Evolutionary conservation across 352 stramenopile genomes (phyloP), one percentile per base, ranked within the genome.

Genomic region (Pythium oligandrum): DNA sequence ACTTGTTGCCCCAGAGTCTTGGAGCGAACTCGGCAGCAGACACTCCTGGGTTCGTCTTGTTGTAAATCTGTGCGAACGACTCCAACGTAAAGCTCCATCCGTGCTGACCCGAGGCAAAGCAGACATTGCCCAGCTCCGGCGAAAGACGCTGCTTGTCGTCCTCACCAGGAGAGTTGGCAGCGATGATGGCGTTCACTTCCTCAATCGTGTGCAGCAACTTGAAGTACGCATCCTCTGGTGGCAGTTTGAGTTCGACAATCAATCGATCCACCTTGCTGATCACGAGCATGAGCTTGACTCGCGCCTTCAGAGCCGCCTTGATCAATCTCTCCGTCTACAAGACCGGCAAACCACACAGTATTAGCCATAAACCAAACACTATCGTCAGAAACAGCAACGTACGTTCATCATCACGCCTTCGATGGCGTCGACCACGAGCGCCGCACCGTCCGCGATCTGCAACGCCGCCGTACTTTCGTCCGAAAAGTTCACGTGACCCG

Each of bases 191-290:
- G 68, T 99, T 99, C n/a, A 99, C 82, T 51, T 97, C 88, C 63
- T 99, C 96, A 44, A 99, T 96, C 37, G 96, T 95, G 70, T 98
- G 82, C 35, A 95, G 64, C 35, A 99, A 66, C 72, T 99, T 99
- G 66, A 96, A 98, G 74, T 99, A 99, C 40, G 96, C 93, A 72
- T 99, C 98, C 5, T 81, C 74, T 0, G 97, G 97, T 4, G 96
- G 96, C 7, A 99, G 65, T 70, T 99, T 99, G 40, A 99, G 80
- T 67, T 99, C 98, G 31, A 99, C 86, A 62, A 99, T 98, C 11
- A 99, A 71, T 0, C 97, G 93, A 72, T 99, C 97, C 40, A 99
- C 83, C 71, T 99, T 99, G 71, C 98, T 99, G 40, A 99, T 63
- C 35, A 94, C 81, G 17, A 99, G 74, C 8, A 90, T 71, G 2